Evolutionary conservation across 2,329 filamentous ascomycete species (phyloP), one percentile per base, ranked within the genome.

Genomic region (Neurospora crassa): DNA sequence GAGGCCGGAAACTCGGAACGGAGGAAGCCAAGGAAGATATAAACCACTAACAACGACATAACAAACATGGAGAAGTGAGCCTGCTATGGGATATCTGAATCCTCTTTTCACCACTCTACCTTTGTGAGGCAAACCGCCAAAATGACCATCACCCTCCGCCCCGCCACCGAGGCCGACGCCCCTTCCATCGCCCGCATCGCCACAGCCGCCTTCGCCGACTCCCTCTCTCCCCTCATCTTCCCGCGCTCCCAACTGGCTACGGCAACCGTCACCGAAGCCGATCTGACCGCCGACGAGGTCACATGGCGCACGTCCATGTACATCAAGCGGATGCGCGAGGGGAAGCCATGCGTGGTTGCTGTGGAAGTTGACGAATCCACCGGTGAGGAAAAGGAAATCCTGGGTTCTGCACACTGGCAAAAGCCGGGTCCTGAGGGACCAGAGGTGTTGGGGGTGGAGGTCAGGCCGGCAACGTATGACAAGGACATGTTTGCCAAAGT

Each of bases 101-200:
- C 24, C 47, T 59, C 12, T 59, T 59, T 14, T 34, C 47, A 29
- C 12, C 20, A 34, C 47, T 53, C 2, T 1, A 47, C 20, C n/a
- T 24, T 5, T n/a, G 20, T 53, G 5, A 24, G 24, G 7, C 24
- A 29, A 59, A 76, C 47, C 0, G 3, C 53, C 7, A 76, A 72
- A 2, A 79, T 79, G 78, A 69, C 77, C 14, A 73, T 78, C 41
- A 68, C 67, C 6, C 59, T 79, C 67, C 75, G 78, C 20, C 73
- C 68, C 24, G 76, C 78, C 37, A 75, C 70, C 16, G 72, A 75
- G 59, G 74, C 73, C 59, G 78, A 79, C 43, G 69, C 73, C n/a
- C 69, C 71, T 11, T 71, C 71, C n/a, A 75, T 79, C 59, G 78
- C 74, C n/a, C 69, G 70, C 42, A 73, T 79, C 68, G 75, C 72